Evolutionary conservation across 2,329 filamentous ascomycete genomes (phyloP).

Genomic region (Beauveria sp.): DNA sequence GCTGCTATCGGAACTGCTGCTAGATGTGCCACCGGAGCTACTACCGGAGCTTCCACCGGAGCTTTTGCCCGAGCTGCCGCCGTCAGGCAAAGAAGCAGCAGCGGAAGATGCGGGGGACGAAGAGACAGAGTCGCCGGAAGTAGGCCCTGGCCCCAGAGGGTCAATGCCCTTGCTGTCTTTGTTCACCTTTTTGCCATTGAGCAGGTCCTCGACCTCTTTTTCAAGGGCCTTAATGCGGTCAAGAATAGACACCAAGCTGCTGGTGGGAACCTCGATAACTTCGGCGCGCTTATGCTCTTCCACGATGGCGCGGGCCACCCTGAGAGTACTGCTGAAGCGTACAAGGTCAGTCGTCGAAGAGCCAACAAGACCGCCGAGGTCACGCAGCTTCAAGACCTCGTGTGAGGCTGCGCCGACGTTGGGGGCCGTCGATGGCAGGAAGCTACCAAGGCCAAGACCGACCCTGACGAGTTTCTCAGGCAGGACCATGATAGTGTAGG

Average conservation of each 20-base stretch:
- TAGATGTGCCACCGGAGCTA: not conserved
- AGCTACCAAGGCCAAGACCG: conserved; percentile 9
- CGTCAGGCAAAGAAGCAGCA: not conserved
- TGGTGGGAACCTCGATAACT: conserved; percentile 19
- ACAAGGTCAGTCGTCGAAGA: conserved; percentile 12
- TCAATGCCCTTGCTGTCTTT: not conserved
- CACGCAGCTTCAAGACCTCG: not conserved
- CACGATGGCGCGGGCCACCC: conserved; percentile 18
- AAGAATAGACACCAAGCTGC: conserved; percentile 20
- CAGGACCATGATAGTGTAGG: conserved; percentile 16
- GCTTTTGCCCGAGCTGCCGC: not conserved
- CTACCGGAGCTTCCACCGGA: not conserved
- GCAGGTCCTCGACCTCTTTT: conserved; percentile 20
- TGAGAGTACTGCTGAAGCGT: conserved; percentile 14
- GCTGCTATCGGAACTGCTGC: not conserved
- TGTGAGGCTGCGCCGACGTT: not conserved
- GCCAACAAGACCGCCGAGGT: conserved; percentile 3
- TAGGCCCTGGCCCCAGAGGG: not conserved
- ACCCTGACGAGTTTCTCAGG: conserved; percentile 13
- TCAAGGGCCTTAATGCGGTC: conserved; percentile 22
- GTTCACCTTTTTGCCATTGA: conserved; percentile 13
- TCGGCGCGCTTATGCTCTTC: conserved; percentile 18
- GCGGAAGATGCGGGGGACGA: not conserved
- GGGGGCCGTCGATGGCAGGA: not conserved
- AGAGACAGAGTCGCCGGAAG: not conserved